These are phyloP conservation scores for Alternaria hordeiaustralica DNA, from an alignment of 2,329 filamentous ascomycete species.

Conservation along the genomic window DNA sequence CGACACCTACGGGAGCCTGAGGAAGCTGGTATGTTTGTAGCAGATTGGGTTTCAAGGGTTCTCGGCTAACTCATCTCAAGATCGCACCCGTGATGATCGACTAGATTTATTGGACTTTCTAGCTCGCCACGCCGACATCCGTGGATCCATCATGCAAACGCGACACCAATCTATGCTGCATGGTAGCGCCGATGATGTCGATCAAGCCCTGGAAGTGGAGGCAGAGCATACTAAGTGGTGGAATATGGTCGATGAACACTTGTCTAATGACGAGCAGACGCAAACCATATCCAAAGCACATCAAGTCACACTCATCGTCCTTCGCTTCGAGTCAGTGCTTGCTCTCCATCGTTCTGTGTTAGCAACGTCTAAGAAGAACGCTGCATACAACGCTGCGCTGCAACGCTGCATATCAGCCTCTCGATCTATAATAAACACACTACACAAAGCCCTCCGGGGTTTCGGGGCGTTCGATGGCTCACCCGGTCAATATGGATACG, in stretches of 20 bases:
- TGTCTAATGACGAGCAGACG: conserved; percentile 21
- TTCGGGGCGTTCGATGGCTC: conserved; percentile 33
- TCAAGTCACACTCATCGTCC: conserved; percentile 30
- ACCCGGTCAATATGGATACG: conserved; percentile 27
- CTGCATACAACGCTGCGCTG: conserved; percentile 29
- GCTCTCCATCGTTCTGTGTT: conserved; percentile 31
- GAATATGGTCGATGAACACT: conserved; percentile 33
- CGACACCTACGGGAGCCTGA: conserved; percentile 8
- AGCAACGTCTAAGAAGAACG: conserved; percentile 27
- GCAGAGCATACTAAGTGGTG: conserved; percentile 36
- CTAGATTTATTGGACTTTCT: conserved; percentile 32
- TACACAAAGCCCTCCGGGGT: conserved; percentile 29
- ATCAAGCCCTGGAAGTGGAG: conserved; percentile 23
- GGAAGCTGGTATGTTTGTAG: conserved; percentile 4
- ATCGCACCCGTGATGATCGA: conserved; percentile 20
- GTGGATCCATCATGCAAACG: conserved; percentile 32
- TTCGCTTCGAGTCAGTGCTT: conserved; percentile 31
- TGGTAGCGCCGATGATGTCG: conserved; percentile 9
- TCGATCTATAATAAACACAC: conserved; percentile 31
- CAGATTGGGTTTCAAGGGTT: no score
- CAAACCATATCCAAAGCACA: conserved; percentile 26
- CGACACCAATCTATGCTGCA: conserved; percentile 19
- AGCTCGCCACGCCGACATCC: conserved; percentile 27
- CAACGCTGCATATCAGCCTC: conserved; percentile 34
- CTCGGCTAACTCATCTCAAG: neutral